A percentile compares a stretch with the other conserved stretches of the same genome.
Conservation (phyloP, 2,329 filamentous ascomycete genomes). For the Ciborinia camelliae region DNA sequence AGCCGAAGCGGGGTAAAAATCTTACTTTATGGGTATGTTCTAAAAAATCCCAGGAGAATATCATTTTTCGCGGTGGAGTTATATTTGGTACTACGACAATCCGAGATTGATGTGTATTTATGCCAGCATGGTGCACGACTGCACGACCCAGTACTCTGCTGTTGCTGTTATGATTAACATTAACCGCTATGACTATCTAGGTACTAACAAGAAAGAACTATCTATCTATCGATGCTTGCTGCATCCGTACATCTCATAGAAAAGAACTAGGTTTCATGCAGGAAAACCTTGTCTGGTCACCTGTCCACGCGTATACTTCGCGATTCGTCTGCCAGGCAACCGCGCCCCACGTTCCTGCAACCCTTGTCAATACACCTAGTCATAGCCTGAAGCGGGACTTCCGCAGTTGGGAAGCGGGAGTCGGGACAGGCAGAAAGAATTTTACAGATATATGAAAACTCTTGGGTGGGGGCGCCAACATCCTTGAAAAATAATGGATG, state of each 20-base stretch:
- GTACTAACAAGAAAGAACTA: too few relatives aligned
- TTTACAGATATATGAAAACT: neutral
- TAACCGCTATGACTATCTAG: too few relatives aligned
- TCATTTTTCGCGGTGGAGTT: too few relatives aligned
- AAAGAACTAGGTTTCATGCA: neutral
- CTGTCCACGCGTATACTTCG: neutral
- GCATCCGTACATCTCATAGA: neutral
- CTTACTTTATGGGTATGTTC: neutral
- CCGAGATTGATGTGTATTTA: neutral
- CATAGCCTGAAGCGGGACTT: neutral
- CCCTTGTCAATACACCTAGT: neutral
- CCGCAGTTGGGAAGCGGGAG: too few relatives aligned
- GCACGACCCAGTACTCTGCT: too few relatives aligned
- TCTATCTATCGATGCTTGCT: too few relatives aligned
- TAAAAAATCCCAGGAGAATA: too few relatives aligned
- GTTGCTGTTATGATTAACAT: too few relatives aligned
- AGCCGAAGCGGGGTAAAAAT: neutral
- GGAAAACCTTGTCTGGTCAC: neutral
- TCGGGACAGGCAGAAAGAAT: too few relatives aligned
- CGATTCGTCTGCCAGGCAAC: neutral
- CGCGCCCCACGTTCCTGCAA: neutral
- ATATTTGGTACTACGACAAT: too few relatives aligned
- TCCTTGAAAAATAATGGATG: neutral
- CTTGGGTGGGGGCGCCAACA: neutral
- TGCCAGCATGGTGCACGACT: too few relatives aligned